Base-by-base conservation (phyloP, 116 monocot genomes). In the Dioscorea cayenensis region DNA sequence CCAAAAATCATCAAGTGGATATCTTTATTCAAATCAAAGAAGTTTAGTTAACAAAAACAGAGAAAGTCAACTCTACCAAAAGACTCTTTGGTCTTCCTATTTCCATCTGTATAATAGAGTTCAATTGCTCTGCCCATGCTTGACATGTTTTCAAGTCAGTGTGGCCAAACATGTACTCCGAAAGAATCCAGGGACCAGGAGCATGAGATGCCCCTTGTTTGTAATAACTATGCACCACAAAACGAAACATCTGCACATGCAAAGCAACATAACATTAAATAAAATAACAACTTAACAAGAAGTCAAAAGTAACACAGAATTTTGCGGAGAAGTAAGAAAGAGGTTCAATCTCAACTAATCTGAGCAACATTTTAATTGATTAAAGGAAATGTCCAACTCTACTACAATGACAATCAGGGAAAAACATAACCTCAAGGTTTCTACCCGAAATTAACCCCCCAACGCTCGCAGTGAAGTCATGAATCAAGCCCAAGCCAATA, bases 101-200 rank as follows among this genome's bases (percentile, higher is more conserved):
- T 73, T 86, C 77, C 71, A 78, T 68, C 14, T 72, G 71, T 16
- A 89, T 74, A 43, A 18, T 71, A 67, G 69, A 32, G 64, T 75
- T 73, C 52, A 95, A 65, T 14, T 68, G 60, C 21, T 91, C 79
- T 48, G 88, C 80, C 95, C 84, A 91, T 70, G 63, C 61, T 76
- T 85, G 77, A 65, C 95, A 95, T n/a, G 74, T 76, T 19, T 68
- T 55, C 75, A 80, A 48, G 74, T 95, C 78, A 49, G 73, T 80
- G 70, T 95, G 86, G 7, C 95, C 95, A 80, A 95, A 95, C 27
- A 78, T 84, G 63, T 86, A 89, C 51, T 75, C 67, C 68, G 81
- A 68, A 61, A 86, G 82, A 81, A 77, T 68, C 86, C 82, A 89
- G 62, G 78, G 77, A 70, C 80, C 82, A 27, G 78, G 77, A 70